Evolutionary conservation across 768 basidiomycete species (phyloP), one percentile per base, ranked within the genome.

Genomic region (Boletus edulis): DNA sequence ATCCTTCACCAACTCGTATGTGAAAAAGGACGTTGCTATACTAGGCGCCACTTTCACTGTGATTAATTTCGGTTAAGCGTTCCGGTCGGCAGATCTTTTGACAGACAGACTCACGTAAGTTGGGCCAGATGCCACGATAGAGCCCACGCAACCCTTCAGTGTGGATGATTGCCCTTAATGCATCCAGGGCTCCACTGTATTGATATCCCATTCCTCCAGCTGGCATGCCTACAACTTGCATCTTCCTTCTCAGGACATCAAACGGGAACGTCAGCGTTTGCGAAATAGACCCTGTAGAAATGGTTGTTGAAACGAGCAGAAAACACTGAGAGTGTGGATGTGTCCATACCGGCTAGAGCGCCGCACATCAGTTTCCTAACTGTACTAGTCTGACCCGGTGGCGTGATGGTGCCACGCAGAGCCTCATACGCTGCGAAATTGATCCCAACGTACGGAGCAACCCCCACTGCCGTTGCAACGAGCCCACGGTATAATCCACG

Each of bases 361-460:
- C 95, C 96, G 59, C 94, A 97, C 2, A 74, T 61, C 69, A 97
- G 69, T 71, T 96, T 95, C 61, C 89, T 76, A 46, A 76, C 61
- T 42, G 85, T 76, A 49, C 72, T 84, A 61, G 67, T 84, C 76
- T 90, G 86, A 37, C 87, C 91, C 4, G 91, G 91, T n/a, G 89
- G 89, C 27, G 87, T 93, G 58, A 91, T 77, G 43, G 85, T 62
- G 3, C 87, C 85, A 51, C 89, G 80, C 67, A 92, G 67, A 45
- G 86, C 79, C 71, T 98, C 96, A 65, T 98, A 98, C 29, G 92
- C 78, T n/a, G 93, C 90, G 70, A 97, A 97, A 70, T 97, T 97
- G 69, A 95, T 87, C 13, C 92, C 85, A 20, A 89, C 86, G 60
- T 89, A 89, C 4, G 95, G 95, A 15, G 94, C 94, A 39, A 97